Base-by-base conservation (phyloP, 1,139 yeast species). In the Blastobotrys aristatus region DNA sequence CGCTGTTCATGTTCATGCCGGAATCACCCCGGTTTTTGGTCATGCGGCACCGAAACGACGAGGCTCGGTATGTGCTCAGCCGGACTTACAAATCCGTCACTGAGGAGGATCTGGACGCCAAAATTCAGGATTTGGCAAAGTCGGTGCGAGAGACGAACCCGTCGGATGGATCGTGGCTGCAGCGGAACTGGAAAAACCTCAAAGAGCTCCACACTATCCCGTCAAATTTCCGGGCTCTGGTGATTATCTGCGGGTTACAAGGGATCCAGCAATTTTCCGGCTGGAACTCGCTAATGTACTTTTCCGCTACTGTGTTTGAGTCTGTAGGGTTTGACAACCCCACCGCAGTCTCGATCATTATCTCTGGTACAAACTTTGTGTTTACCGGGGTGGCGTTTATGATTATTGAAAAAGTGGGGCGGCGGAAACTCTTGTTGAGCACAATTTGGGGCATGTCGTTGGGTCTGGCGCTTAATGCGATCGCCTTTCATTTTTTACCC, bases 261-360 rank as follows among this genome's bases (percentile, higher is more conserved):
- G 96, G 95, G 52, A 85, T 90, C 61, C 97, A 90, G 71, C 97
- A 90, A 68, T 88, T 89, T 59, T 85, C 95, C 17, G 97, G 97
- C 56, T 89, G 90, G 78, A 90, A 90, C 69, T 87, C 97, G 4
- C 76, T 90, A 59, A 86, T 89, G 95, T 90, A 90, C 69, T 90
- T 89, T 67, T 84, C 95, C 48, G 82, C 95, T 32, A 89, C 96
- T 1, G 83, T 90, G 56, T 90, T 90, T 64, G 82, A 87, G 66
- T 80, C 90, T 27, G 86, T 88, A 49, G 97, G 97, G 3, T 90
- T 89, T 65, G 61, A 78, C 53, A 80, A 89, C 64, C 77, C 97
- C 11, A 84, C 95, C 16, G 95, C 96, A 1, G 96, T 89, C 16
- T 88, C 96, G 2, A 80, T 89, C 58, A 83, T 90, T 56, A 79